A percentile compares a stretch with the other conserved stretches of the same genome.
These are phyloP conservation scores for Hansenula sp. DNA, from an alignment of 1,139 yeast species.

Conservation along the genomic window DNA sequence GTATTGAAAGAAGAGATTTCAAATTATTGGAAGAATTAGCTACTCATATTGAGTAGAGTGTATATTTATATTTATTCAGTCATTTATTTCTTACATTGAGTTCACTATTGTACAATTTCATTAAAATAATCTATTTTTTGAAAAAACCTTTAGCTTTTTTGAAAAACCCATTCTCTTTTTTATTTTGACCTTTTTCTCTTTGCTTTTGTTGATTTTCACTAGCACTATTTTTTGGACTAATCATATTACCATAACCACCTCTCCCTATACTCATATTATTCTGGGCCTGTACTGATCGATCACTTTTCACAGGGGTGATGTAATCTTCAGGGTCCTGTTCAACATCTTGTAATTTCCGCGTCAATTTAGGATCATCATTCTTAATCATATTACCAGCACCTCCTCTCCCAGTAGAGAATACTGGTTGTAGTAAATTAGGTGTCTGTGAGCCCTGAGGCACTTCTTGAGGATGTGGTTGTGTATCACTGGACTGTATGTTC, in stretches of 20 bases:
- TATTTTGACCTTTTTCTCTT: constrained; percentile 13
- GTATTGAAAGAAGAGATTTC: constrained; percentile 80
- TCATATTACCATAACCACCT: constrained; percentile 38
- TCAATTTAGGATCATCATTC: constrained; percentile 56
- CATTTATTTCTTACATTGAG: constrained; percentile 2
- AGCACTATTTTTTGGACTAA: constrained; percentile 29
- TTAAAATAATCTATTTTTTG: constrained; percentile 15
- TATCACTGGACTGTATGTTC: constrained; percentile 46
- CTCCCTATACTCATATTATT: constrained; percentile 34
- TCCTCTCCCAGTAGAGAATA: constrained; percentile 74
- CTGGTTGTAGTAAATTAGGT: constrained; percentile 54
- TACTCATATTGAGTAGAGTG: constrained; percentile 30
- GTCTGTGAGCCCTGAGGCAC: constrained; percentile 61
- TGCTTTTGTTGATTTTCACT: constrained; percentile 16
- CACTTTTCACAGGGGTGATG: constrained; percentile 17
- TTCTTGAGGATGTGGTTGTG: constrained; percentile 48
- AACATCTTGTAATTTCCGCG: constrained; percentile 69
- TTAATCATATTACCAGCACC: constrained; percentile 77
- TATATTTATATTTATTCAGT: constrained; percentile 5
- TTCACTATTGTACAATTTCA: too few species aligned
- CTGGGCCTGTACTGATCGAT: constrained; percentile 15
- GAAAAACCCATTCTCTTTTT: constrained; percentile 19
- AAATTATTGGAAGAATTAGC: constrained; percentile 71
- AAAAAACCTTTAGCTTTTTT: constrained; percentile 22
- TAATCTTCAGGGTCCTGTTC: constrained; percentile 33